Evolutionary conservation across 2,329 filamentous ascomycete species (phyloP), one percentile per base, ranked within the genome.

Genomic region (Fusarium sacchari): DNA sequence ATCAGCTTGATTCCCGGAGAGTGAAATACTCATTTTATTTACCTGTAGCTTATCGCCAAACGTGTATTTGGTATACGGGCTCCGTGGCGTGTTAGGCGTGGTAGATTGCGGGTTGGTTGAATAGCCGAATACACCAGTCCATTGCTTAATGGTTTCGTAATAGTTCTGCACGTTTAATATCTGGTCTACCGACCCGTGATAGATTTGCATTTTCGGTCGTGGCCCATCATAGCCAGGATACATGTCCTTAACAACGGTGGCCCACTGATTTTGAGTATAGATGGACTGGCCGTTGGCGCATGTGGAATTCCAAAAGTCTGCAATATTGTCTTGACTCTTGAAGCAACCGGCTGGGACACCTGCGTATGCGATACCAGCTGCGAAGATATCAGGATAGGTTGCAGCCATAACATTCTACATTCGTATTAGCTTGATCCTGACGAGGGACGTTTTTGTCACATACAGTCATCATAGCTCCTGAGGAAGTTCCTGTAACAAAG

Each of bases 261-360:
- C 82, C 85, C 85, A 87, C 52, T 81, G 77, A 42, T 77, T 61
- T 17, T 82, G 82, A 1, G 83, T 84, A 59, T 82, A 80, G 34
- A 82, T 83, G 63, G 83, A 81, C 72, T 87, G 81, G 11, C 89
- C 89, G 34, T 83, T 81, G 3, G 88, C 83, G 77, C 89, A 91
- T 11, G 84, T 83, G 67, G 83, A 85, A 81, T 89, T 89, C 88
- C 89, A 90, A 50, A 81, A 82, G 11, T 82, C 85, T 60, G 80
- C 84, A 3, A 84, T 83, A 22, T 82, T 77, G 22, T 83, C 82
- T 14, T 77, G 74, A 28, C 81, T 79, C 57, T 76, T 79, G 77
- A 89, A 89, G 79, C 88, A 89, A n/a, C 87, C 87, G 32, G 86
- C 87, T 0, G 88, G 85, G 2, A 88, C 87, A 36, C 88, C 88